phyloP scores from a whole-genome alignment of 441 rosid genomes.

The Gossypium davidsonii region DNA sequence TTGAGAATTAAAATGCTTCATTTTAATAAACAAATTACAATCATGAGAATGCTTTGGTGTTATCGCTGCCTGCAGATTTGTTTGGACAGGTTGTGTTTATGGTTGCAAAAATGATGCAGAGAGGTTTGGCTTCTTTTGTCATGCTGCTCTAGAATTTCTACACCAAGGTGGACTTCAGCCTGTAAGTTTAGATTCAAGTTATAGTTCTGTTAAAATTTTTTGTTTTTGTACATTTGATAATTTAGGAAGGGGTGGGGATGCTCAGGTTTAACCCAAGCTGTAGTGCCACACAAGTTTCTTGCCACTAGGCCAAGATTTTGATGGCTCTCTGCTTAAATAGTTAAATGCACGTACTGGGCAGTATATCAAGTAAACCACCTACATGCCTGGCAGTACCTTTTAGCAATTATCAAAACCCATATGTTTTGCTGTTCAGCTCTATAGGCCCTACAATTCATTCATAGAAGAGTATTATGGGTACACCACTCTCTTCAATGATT shows the following conservation, averaged over 20 bases:
- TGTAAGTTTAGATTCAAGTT: slow-evolving; percentile 38
- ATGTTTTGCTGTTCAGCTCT: not conserved
- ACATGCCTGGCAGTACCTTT: not conserved
- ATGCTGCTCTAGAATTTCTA: slow-evolving; percentile 90
- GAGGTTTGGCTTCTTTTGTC: slow-evolving; percentile 92
- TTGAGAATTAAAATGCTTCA: not conserved
- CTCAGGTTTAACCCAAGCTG: not conserved
- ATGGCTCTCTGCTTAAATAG: not conserved
- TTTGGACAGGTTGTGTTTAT: slow-evolving; percentile 67
- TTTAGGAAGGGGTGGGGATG: not conserved
- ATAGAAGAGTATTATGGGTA: slow-evolving; percentile 2
- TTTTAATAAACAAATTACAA: not conserved
- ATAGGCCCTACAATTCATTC: not conserved
- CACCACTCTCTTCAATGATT: not conserved
- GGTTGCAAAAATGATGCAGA: slow-evolving; percentile 79
- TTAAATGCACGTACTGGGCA: not conserved
- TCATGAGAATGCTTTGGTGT: slow-evolving; percentile 12
- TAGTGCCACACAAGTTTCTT: not conserved
- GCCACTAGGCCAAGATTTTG: not conserved
- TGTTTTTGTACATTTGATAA: not conserved
- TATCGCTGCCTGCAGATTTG: slow-evolving; percentile 43
- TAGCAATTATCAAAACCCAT: not conserved
- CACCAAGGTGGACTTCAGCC: slow-evolving; percentile 85
- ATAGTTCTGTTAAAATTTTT: not conserved
- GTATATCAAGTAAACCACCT: not conserved